Evolutionary conservation across 1,284 basidiomycete genomes (phyloP).

Genomic region (Heterobasidion annosum): DNA sequence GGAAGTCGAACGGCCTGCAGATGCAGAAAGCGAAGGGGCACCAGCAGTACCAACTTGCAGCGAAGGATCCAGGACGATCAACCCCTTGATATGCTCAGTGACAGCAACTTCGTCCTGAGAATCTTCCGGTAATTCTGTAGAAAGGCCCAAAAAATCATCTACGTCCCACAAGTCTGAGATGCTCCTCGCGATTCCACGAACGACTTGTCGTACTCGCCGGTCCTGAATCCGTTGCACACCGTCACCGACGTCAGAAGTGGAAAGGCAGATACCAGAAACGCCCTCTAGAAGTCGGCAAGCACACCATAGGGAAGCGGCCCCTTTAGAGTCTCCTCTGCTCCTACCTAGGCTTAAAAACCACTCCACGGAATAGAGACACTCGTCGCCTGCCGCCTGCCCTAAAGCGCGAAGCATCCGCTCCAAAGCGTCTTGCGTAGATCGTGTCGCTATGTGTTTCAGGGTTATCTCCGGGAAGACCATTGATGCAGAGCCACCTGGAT

Average conservation of each 20-base stretch:
- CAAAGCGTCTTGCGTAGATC: slow-evolving; percentile 45
- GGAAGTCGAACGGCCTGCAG: slow-evolving; percentile 5
- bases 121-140: slow-evolving; percentile 8
- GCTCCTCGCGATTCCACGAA: slow-evolving; percentile 49
- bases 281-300: slow-evolving; percentile 71
- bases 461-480: slow-evolving; percentile 49
- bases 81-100: slow-evolving; percentile 50
- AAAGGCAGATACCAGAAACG: slow-evolving; percentile 37
- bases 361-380: slow-evolving; percentile 67
- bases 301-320: slow-evolving; percentile 80
- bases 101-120: slow-evolving; percentile 21
- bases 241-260: slow-evolving; percentile 13
- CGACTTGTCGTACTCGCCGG: slow-evolving; percentile 56
- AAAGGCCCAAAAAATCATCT: slow-evolving; percentile 10
- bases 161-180: slow-evolving; percentile 68
- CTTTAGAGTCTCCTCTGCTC: slow-evolving; percentile 30
- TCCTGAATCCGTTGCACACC: slow-evolving; percentile 13
- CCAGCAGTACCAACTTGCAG: slow-evolving; percentile 27
- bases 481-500: slow-evolving; percentile 25
- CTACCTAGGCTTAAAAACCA: slow-evolving; percentile 68
- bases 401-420: slow-evolving; percentile 65
- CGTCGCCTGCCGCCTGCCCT: slow-evolving; percentile 63
- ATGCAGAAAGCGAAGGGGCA: slow-evolving; percentile 11
- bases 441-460: slow-evolving; percentile 55
- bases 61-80: slow-evolving; percentile 26